Conservation (phyloP, 257 asterid genomes). For the Solanum chilense region DNA sequence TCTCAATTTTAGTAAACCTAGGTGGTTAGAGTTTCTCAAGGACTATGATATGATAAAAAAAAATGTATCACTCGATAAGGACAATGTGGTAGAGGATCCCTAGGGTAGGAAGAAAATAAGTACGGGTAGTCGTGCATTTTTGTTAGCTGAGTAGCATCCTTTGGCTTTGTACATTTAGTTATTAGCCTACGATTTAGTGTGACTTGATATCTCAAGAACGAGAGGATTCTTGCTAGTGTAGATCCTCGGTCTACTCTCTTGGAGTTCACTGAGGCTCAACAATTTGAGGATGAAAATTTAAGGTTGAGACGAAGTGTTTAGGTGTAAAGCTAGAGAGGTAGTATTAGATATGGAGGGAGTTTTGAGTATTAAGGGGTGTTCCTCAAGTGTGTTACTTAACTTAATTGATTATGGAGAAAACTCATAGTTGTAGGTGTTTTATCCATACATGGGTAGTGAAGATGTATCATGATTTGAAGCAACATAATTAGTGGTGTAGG, state of each 20-base stretch:
- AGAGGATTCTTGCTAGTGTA: not conserved
- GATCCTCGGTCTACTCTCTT: too few species aligned
- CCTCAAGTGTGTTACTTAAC: not conserved
- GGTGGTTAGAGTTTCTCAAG: not conserved
- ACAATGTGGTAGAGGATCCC: not conserved
- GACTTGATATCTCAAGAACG: not conserved
- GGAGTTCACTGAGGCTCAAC: not conserved
- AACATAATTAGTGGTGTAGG: not conserved
- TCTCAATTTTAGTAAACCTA: not conserved
- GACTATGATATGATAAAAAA: too few species aligned
- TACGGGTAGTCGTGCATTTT: not conserved
- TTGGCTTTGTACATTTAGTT: not conserved
- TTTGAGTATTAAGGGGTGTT: not conserved
- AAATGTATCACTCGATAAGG: not conserved
- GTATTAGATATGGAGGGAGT: not conserved
- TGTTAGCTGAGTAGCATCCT: not conserved
- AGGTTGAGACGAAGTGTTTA: not conserved
- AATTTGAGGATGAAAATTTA: not conserved
- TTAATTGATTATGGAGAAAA: not conserved
- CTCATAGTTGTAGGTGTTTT: not conserved
- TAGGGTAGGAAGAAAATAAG: not conserved
- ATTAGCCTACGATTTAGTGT: not conserved
- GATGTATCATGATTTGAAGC: not conserved
- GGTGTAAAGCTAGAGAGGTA: not conserved
- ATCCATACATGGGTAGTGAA: not conserved